Evolutionary conservation across 2,329 filamentous ascomycete genomes (phyloP), one percentile per base, ranked within the genome.

Genomic region (Exophiala xenobiotica): DNA sequence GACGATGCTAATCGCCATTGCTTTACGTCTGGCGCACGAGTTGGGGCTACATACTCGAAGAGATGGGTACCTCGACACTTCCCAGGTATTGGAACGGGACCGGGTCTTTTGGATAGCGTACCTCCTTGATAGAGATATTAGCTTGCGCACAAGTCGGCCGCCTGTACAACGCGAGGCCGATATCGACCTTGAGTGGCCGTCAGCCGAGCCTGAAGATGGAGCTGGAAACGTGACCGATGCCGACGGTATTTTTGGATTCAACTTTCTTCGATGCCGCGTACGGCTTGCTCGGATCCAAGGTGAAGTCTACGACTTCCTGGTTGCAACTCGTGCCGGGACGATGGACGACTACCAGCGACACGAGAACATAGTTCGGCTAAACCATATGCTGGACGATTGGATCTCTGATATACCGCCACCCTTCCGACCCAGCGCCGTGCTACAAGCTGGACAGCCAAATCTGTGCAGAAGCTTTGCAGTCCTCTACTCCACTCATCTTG

Each of bases 81-180:
- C 39, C 19, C 22, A 35, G 7, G 53, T 37, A n/a, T 27, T 26
- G 26, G 59, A 66, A 55, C 62, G 62, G 7, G 58, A 49, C 33
- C 46, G 54, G 42, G 64, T 66, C 45, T 65, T 67, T 49, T 67
- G 65, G 64, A 46, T 66, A 40, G 63, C 60, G 18, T 67, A 67
- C 53, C 56, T 66, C 38, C 61, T 67, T 14, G 73, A 75, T 53
- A 70, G 69, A 46, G 72, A 75, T 59, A 65, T 70, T 43, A 66
- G 70, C 19, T 70, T 76, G 64, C 65, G 66, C 14, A 70, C 71
- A 46, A 68, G 66, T 33, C 68, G 71, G 60, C 71, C 73, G 58
- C 67, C 68, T 22, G 62, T 61, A 39, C 62, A 64, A 4, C 67
- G 60, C 26, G 67, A 70, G 23, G 68, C 69, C 37, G 72, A 64